Conservation (phyloP, 2,329 filamentous ascomycete genomes). For the Elsinoe ampelina region DNA sequence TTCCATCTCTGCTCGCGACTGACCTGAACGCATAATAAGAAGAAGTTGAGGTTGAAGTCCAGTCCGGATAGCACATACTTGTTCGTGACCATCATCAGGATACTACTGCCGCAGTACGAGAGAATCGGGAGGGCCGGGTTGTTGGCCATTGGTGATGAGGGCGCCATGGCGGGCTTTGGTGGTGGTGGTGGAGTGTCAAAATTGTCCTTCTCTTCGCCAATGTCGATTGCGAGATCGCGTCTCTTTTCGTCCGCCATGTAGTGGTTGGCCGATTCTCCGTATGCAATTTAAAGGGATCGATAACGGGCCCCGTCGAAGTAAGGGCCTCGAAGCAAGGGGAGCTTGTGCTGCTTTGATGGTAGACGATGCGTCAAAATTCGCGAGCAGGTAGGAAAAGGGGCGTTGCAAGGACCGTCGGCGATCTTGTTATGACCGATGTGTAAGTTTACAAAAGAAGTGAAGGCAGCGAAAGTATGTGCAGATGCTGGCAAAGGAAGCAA, state of each 20-base stretch:
- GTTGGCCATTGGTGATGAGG: slow-evolving; percentile 41
- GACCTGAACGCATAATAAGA: slow-evolving; percentile 89
- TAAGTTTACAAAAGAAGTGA: not conserved
- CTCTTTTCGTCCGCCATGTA: slow-evolving; percentile 85
- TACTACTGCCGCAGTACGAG: slow-evolving; percentile 90
- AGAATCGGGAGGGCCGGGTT: slow-evolving; percentile 73
- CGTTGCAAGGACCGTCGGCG: not conserved
- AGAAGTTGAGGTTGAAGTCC: slow-evolving; percentile 92
- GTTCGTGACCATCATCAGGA: slow-evolving; percentile 99
- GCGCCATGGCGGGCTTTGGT: slow-evolving; percentile 40
- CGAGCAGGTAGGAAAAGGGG: not conserved
- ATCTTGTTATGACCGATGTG: not conserved
- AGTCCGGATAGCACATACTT: slow-evolving; percentile 93
- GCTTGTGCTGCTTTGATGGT: not conserved
- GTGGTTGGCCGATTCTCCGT: slow-evolving; percentile 15
- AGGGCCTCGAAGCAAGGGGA: slow-evolving; percentile 3
- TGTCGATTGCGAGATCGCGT: slow-evolving; percentile 63
- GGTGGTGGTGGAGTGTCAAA: slow-evolving; percentile 28
- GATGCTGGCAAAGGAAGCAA: not conserved
- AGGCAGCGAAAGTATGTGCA: not conserved
- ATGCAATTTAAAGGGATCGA: slow-evolving; percentile 10
- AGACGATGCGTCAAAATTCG: not conserved
- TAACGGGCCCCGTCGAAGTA: slow-evolving; percentile 12
- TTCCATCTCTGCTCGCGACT: slow-evolving; percentile 24
- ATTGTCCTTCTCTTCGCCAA: slow-evolving; percentile 51